phyloP scores from a whole-genome alignment of 805 yeast genomes.

The Candida coleopterorum region DNA sequence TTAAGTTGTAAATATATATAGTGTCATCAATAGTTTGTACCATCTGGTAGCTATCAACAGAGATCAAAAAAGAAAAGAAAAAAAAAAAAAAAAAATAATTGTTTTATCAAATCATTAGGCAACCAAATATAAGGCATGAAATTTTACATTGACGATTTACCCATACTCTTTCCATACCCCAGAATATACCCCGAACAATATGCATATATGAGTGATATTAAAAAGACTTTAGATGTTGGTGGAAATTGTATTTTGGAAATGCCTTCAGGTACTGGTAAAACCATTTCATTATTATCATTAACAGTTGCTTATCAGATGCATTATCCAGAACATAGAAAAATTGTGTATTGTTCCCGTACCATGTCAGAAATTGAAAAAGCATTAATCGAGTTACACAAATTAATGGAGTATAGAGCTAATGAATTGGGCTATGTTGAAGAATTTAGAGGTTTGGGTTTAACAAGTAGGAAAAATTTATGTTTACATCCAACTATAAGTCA shows the following conservation, averaged over 20 bases:
- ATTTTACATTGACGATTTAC: conserved; percentile 92
- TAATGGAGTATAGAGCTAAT: conserved; percentile 81
- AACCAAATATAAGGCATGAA: no score
- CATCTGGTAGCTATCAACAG: no score
- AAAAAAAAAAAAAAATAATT: no score
- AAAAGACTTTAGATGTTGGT: conserved; percentile 89
- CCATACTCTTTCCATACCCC: conserved; percentile 94
- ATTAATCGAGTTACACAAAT: conserved; percentile 76
- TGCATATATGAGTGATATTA: conserved; percentile 95
- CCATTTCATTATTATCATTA: conserved; percentile 83
- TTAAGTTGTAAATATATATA: no score
- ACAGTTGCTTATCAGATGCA: conserved; percentile 94
- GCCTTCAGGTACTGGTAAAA: conserved; percentile 99
- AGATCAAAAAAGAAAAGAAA: no score
- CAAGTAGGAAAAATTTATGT: conserved; percentile 92
- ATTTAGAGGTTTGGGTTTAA: conserved; percentile 88
- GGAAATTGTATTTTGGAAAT: conserved; percentile 95
- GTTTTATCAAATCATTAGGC: no score
- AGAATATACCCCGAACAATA: conserved; percentile 97
- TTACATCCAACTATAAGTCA: conserved; percentile 82
- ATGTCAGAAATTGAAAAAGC: conserved; percentile 99
- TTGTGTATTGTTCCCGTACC: conserved; percentile 97
- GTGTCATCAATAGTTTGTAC: no score
- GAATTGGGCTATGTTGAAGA: conserved; percentile 87
- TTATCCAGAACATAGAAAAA: conserved; percentile 91